Evolutionary conservation across 2,329 filamentous ascomycete genomes (phyloP).

Genomic region (Knufia petricola): DNA sequence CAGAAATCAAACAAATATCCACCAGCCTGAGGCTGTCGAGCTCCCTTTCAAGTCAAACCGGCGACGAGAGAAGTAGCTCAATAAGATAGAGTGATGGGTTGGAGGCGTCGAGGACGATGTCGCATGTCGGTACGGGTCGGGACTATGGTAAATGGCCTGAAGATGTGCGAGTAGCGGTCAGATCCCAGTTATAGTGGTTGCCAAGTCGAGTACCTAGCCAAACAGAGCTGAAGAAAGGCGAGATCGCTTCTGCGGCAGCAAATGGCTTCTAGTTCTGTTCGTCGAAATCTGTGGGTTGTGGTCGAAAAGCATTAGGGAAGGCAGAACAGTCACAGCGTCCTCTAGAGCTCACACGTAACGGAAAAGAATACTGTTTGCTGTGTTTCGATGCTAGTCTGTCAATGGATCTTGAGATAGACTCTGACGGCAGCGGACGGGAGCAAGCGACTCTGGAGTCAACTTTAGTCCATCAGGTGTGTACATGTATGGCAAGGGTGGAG

Average conservation of each 20-base stretch:
- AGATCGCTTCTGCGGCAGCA: not conserved
- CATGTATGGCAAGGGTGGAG: constrained; percentile 3
- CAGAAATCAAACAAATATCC: constrained; percentile 9
- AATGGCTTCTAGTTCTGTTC: not conserved
- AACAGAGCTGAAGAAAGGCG: not conserved
- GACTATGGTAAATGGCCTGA: not conserved
- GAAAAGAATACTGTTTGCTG: not conserved
- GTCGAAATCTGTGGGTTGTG: not conserved
- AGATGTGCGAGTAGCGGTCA: not conserved
- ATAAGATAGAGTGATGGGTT: not conserved
- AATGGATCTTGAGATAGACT: not conserved
- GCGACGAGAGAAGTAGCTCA: not conserved
- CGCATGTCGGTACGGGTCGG: not conserved
- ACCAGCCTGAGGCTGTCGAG: constrained; percentile 7
- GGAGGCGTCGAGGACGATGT: not conserved
- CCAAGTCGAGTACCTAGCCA: not conserved
- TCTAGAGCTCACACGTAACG: not conserved
- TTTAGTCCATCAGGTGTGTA: not conserved
- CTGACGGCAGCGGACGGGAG: constrained; percentile 8
- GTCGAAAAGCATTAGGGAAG: not conserved
- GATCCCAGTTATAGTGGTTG: not conserved
- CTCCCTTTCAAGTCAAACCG: constrained; percentile 5
- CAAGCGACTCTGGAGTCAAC: not conserved
- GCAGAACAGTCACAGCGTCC: not conserved
- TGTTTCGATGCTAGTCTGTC: constrained; percentile 1